Percentiles rank a stretch among this genome's conserved stretches.
These are phyloP conservation scores for Neonectria neomacrospora DNA, from an alignment of 2,329 filamentous ascomycete genomes.

Conservation along the genomic window DNA sequence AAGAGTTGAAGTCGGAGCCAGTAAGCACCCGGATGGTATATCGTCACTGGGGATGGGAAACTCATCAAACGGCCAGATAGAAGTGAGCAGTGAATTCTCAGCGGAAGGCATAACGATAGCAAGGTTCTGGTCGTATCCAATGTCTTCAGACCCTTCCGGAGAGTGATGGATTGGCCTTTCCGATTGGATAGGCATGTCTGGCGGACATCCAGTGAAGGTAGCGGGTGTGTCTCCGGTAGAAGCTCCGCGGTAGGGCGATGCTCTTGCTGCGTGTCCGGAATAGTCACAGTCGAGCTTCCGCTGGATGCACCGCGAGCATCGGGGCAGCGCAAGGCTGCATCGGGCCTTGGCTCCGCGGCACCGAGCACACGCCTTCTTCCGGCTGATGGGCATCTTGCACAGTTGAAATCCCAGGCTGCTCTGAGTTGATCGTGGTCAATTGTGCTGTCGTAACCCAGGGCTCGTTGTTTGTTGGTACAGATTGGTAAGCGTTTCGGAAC, in stretches of 20 bases:
- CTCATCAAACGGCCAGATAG: neutral
- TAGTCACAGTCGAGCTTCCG: constrained; percentile 26
- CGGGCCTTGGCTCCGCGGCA: constrained; percentile 30
- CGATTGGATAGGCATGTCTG: neutral
- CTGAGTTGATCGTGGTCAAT: neutral
- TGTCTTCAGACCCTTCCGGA: neutral
- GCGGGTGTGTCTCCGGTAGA: neutral
- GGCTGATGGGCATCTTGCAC: constrained; percentile 26
- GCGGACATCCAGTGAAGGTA: neutral
- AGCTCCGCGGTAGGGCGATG: neutral
- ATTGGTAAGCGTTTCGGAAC: no score
- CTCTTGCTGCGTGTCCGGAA: neutral
- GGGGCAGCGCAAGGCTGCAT: constrained; percentile 23
- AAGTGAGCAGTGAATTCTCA: neutral
- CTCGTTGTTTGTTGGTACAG: no score
- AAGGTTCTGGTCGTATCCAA: neutral
- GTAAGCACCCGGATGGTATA: neutral
- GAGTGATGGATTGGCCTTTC: neutral
- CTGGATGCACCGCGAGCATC: constrained; percentile 26
- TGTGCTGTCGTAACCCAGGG: neutral
- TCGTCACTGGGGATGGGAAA: neutral
- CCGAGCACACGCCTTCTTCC: constrained; percentile 31
- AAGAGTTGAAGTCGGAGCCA: neutral
- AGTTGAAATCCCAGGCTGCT: neutral
- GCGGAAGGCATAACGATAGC: neutral